Evolutionary conservation across 2,329 filamentous ascomycete species (phyloP), one percentile per base, ranked within the genome.

Genomic region (Fusarium sororula): DNA sequence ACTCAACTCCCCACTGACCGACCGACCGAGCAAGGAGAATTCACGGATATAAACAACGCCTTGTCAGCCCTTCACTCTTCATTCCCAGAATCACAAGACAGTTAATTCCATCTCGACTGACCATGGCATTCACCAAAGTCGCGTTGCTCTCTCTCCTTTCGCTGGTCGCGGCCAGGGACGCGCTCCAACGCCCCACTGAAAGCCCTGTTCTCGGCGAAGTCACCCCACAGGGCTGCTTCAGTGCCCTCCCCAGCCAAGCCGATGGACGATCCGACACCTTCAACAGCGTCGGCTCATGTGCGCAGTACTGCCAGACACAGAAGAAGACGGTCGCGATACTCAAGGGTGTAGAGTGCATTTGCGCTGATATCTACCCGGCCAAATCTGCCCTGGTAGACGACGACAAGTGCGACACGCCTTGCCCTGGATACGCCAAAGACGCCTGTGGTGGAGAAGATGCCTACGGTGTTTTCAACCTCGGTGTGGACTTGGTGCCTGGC

Each of bases 141-240:
- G 53, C 41, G 7, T 24, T 70, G 8, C 26, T 55, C 26, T 26
- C 53, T 6, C 37, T 70, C 17, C 14, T 70, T 14, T 30, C 42
- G 11, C 15, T 61, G 26, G 73, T 28, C 14, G 18, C 37, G 1
- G 57, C 57, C 12, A 42, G 11, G 26, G n/a, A 32, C 1, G 15
- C 32, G 13, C 1, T 14, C 89, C 80, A 89, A 88, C 2, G 6
- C 3, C 73, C 73, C 20, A 37, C 28, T 6, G 15, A 30, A 15
- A 13, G 18, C 3, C 44, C 74, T 7, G 5, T 41, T 3, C 1
- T 59, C 9, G 24, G 45, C 14, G 0, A 57, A 14, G 7, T 41
- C 24, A 75, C 66, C 11, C 45, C 72, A 4, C 72, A 75, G 14
- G 75, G 75, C 30, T 77, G 75, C 47, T 77, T 61, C 50, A 48